Percentiles rank a stretch among this genome's conserved stretches.
phyloP scores from a whole-genome alignment of 164 flowering plant genomes.

The Berberis thunbergii region DNA sequence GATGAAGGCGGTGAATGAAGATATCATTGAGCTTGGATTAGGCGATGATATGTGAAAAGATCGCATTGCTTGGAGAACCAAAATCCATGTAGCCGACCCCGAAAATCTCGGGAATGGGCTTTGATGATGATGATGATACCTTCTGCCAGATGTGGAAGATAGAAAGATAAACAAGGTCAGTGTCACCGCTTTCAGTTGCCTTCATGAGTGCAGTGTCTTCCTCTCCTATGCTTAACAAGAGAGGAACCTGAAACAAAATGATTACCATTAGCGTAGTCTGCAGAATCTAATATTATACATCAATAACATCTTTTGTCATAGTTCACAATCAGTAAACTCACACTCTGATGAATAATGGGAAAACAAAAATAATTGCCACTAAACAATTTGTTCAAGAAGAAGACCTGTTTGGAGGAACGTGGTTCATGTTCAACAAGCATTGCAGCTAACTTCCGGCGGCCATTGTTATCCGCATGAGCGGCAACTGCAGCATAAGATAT shows the following conservation, averaged over 20 bases:
- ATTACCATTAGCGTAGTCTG: too few species aligned
- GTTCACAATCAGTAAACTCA: neutral
- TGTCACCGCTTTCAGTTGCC: conserved; percentile 97
- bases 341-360: neutral
- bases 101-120: too few species aligned
- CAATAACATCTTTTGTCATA: neutral
- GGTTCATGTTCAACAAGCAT: conserved; percentile 97
- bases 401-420: conserved; percentile 90
- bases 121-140: conserved; percentile 25
- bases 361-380: neutral
- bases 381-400: neutral
- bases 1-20: too few species aligned
- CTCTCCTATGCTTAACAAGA: conserved; percentile 89
- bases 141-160: conserved; percentile 90
- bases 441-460: conserved; percentile 87
- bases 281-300: too few species aligned
- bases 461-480: conserved; percentile 88
- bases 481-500: conserved; percentile 99
- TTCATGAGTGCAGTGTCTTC: conserved; percentile 81
- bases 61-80: too few species aligned
- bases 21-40: too few species aligned
- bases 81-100: too few species aligned
- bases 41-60: too few species aligned
- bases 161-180: conserved; percentile 96
- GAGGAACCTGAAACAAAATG: conserved; percentile 64